Conservation (phyloP, 768 basidiomycete species). For the Boletellus emodensis region DNA sequence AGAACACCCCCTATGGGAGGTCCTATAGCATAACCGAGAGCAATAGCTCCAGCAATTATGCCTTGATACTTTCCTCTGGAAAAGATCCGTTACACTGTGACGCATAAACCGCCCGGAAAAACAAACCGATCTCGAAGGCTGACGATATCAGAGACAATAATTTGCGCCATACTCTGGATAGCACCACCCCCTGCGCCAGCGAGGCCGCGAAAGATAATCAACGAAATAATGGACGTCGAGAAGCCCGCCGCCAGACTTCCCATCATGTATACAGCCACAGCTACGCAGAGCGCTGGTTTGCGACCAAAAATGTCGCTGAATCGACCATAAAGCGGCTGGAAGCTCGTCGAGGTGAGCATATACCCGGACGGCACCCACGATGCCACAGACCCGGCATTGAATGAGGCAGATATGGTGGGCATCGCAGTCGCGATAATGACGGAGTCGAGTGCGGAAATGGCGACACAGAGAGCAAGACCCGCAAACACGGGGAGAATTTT, state of each 20-base stretch:
- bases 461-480: conserved; percentile 56
- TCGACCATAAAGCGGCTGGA: conserved; percentile 49
- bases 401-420: conserved; percentile 64
- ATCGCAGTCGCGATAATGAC: conserved; percentile 72
- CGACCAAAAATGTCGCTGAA: conserved; percentile 68
- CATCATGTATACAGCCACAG: conserved; percentile 60
- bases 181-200: conserved; percentile 72
- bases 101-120: background rate
- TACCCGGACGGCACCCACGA: conserved; percentile 76
- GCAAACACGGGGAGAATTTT: conserved; percentile 61
- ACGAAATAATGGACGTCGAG: conserved; percentile 56
- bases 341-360: conserved; percentile 51
- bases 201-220: conserved; percentile 67
- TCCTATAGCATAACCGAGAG: conserved; percentile 59
- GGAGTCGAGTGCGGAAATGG: conserved; percentile 63
- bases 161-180: conserved; percentile 65
- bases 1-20: conserved; percentile 66
- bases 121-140: conserved; percentile 59
- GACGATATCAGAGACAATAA: conserved; percentile 70
- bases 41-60: conserved; percentile 55
- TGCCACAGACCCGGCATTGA: conserved; percentile 43
- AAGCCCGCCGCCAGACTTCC: conserved; percentile 68
- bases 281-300: conserved; percentile 53
- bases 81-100: background rate
- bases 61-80: conserved; percentile 73